These are phyloP conservation scores for Ganoderma meredithae DNA, from an alignment of 1,284 basidiomycete genomes.

Conservation along the genomic window DNA sequence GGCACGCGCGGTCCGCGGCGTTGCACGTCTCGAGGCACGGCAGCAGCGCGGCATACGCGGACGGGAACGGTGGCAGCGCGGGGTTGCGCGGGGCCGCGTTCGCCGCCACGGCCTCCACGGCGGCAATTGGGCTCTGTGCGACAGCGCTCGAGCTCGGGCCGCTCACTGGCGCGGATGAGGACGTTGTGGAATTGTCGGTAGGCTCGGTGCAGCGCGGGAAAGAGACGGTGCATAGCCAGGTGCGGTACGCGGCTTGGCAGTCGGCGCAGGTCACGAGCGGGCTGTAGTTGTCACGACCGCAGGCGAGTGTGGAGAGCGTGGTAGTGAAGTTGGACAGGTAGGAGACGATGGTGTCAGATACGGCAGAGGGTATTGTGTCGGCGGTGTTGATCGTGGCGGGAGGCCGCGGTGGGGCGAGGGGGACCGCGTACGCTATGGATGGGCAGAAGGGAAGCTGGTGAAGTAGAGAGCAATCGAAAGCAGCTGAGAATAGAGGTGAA, in stretches of 20 bases:
- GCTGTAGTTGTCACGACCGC: slow-evolving; percentile 84
- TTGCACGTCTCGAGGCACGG: slow-evolving; percentile 85
- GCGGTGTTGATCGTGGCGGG: slow-evolving; percentile 56
- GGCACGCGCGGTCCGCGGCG: slow-evolving; percentile 78
- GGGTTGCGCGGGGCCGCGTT: slow-evolving; percentile 53
- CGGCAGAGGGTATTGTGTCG: slow-evolving; percentile 55
- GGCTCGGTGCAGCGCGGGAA: slow-evolving; percentile 76
- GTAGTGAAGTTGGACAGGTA: slow-evolving; percentile 79
- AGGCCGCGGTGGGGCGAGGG: slow-evolving; percentile 57
- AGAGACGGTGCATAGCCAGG: slow-evolving; percentile 80
- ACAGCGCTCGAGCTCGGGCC: slow-evolving; percentile 23
- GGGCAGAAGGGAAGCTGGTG: slow-evolving; percentile 81
- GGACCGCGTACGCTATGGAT: slow-evolving; percentile 72
- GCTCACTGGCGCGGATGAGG: slow-evolving; percentile 32
- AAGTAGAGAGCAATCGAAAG: slow-evolving; percentile 78
- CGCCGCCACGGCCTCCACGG: slow-evolving; percentile 48
- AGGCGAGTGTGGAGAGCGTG: slow-evolving; percentile 74
- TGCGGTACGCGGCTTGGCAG: slow-evolving; percentile 77
- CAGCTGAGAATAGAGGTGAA: slow-evolving; percentile 46
- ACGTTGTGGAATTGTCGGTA: slow-evolving; percentile 25
- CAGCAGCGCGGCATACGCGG: slow-evolving; percentile 65
- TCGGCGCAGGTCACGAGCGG: slow-evolving; percentile 79
- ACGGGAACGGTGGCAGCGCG: slow-evolving; percentile 52
- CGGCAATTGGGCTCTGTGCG: slow-evolving; percentile 46
- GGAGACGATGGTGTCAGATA: slow-evolving; percentile 59